Percentiles rank a stretch among this genome's conserved stretches.
phyloP scores from a whole-genome alignment of 129 eudicot species.

The Lactuca sativa region DNA sequence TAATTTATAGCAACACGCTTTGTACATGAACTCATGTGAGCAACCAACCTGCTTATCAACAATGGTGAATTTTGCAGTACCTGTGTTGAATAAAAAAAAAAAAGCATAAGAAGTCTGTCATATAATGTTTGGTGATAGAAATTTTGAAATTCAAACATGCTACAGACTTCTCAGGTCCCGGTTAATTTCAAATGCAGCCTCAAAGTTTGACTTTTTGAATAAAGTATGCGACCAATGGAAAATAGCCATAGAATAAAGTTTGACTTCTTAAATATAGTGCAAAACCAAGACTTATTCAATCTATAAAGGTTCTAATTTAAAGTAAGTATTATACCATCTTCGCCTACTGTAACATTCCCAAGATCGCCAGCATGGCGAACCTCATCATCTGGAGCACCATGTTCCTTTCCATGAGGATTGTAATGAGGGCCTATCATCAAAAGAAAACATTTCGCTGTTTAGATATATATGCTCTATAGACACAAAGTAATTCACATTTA shows the following conservation, averaged over 20 bases:
- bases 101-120: background rate
- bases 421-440: constrained; percentile 77
- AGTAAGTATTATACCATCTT: constrained; percentile 65
- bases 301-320: constrained; percentile 7
- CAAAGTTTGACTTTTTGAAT: too few relatives aligned
- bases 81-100: constrained; percentile 37
- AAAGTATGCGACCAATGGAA: too few relatives aligned
- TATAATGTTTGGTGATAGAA: too few relatives aligned
- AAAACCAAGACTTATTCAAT: too few relatives aligned
- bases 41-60: constrained; percentile 75
- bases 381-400: constrained; percentile 95
- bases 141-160: too few relatives aligned
- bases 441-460: background rate
- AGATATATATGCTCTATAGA: background rate
- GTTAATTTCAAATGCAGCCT: too few relatives aligned
- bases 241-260: too few relatives aligned
- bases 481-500: background rate
- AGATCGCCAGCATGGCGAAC: constrained; percentile 99
- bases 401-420: constrained; percentile 88
- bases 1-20: background rate
- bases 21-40: background rate
- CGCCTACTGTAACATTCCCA: constrained; percentile 87
- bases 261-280: too few relatives aligned
- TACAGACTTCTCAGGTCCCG: too few relatives aligned
- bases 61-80: constrained; percentile 71